Evolutionary conservation across 106 monocot species (phyloP), one percentile per base, ranked within the genome.

Genomic region (Hemerocallis citrina): DNA sequence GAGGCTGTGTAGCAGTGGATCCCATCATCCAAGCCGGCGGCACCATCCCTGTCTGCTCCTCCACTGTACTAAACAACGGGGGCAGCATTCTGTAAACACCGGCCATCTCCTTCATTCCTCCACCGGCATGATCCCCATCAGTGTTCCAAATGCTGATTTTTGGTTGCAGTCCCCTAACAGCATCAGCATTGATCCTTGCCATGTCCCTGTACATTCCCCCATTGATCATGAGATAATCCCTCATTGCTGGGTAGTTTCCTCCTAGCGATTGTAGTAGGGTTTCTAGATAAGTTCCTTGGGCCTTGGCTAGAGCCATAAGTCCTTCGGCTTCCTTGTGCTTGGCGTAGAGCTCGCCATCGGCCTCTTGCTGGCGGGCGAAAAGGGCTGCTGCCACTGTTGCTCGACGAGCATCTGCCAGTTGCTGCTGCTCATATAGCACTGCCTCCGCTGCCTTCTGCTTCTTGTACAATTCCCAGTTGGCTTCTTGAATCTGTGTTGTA

Each of bases 11-110:
- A n/a, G n/a, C n/a, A n/a, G n/a, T n/a, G n/a, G n/a, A n/a, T n/a
- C n/a, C n/a, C n/a, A n/a, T n/a, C 78, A 85, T 71, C 90, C 85
- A 91, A 1, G 90, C 73, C 1, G 85, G 85, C 12, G 81, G 89
- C 59, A 79, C 9, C 85, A 90, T 90, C 50, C 85, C 85, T 0
- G 81, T 85, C 65, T 89, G 89, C 58, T 89, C 89, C 9, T 84
- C 78, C 67, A 89, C 89, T 3, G 89, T 85, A 45, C 75, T 48
- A 38, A 89, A 69, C 75, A 89, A 56, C 8, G 89, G 85, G 22
- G 89, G 85, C 27, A 89, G 55, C 89, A 85, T 86, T 34, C 67
- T 57, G 52, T 92, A 92, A 4, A 86, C 61, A 22, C 90, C 91
- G 0, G 82, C 86, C 44, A 92, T 68, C 75, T 86, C 91, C 75